These are phyloP conservation scores for Kwoniella sp. DNA, from an alignment of 768 basidiomycete species.

Conservation along the genomic window DNA sequence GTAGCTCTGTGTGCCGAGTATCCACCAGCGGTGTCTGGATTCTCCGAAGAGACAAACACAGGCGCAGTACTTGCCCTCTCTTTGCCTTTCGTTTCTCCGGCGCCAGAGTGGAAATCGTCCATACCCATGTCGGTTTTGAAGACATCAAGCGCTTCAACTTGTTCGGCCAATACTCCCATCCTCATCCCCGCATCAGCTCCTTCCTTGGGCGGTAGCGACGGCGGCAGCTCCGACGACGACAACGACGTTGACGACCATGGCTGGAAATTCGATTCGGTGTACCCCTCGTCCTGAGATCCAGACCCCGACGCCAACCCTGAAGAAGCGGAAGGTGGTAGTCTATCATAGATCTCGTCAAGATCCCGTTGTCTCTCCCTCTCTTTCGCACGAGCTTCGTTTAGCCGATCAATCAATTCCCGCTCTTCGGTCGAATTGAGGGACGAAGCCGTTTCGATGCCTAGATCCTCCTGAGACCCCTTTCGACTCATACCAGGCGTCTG, in stretches of 20 bases:
- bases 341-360: background rate
- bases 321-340: background rate
- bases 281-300: slow-evolving; percentile 4
- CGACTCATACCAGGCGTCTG: background rate
- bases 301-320: background rate
- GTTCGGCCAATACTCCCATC: background rate
- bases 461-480: background rate
- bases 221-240: background rate
- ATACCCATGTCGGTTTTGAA: background rate
- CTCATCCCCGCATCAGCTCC: background rate
- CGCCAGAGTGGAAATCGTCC: background rate
- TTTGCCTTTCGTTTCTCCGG: background rate
- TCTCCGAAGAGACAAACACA: background rate
- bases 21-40: background rate
- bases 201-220: background rate
- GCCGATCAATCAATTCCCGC: background rate
- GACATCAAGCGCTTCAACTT: background rate
- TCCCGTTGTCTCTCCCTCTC: background rate
- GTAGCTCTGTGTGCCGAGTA: background rate
- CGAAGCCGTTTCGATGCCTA: background rate
- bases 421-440: background rate
- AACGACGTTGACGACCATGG: background rate
- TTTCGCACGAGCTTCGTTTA: background rate
- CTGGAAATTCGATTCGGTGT: slow-evolving; percentile 1
- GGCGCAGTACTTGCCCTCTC: background rate